Percentiles rank a stretch among this genome's conserved stretches.
These are phyloP conservation scores for Dalbergia cochinchinensis DNA, from an alignment of 306 rosid species.

Conservation along the genomic window DNA sequence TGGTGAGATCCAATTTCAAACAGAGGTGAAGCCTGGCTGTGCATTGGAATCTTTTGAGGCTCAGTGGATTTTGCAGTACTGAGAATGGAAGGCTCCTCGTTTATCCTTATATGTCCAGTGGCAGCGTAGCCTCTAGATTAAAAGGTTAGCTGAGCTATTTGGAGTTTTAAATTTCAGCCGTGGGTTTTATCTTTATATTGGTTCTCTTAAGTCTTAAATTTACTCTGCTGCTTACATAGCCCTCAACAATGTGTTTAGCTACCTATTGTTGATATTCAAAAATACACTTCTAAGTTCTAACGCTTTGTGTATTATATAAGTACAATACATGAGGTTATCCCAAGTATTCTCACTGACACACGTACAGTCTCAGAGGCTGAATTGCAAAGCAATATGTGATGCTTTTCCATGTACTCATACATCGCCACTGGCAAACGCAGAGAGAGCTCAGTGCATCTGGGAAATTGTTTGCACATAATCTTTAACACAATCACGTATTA, in stretches of 20 bases:
- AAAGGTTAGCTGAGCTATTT: constrained; percentile 68
- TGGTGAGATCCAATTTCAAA: constrained; percentile 98
- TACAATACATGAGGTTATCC: too few relatives aligned
- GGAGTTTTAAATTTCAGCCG: background rate
- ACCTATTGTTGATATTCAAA: background rate
- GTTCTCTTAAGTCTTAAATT: constrained; percentile 24
- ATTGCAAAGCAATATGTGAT: too few relatives aligned
- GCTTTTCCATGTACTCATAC: too few relatives aligned
- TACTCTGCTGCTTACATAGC: too few relatives aligned
- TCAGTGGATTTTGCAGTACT: constrained; percentile 92
- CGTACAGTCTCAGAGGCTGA: too few relatives aligned
- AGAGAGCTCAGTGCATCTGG: too few relatives aligned
- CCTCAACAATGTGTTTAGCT: background rate
- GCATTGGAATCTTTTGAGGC: constrained; percentile 92
- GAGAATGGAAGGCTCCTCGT: constrained; percentile 94
- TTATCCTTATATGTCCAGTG: constrained; percentile 95
- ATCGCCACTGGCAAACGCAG: too few relatives aligned
- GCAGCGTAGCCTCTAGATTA: constrained; percentile 93
- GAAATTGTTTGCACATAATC: too few relatives aligned
- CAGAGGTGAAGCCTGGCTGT: constrained; percentile 99
- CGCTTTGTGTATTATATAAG: too few relatives aligned
- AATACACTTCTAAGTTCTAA: too few relatives aligned
- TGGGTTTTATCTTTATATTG: background rate
- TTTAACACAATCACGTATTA: too few relatives aligned
- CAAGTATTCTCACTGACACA: too few relatives aligned